Evolutionary conservation across 768 basidiomycete species (phyloP).

Genomic region (Leucocoprinus birnbaumii): DNA sequence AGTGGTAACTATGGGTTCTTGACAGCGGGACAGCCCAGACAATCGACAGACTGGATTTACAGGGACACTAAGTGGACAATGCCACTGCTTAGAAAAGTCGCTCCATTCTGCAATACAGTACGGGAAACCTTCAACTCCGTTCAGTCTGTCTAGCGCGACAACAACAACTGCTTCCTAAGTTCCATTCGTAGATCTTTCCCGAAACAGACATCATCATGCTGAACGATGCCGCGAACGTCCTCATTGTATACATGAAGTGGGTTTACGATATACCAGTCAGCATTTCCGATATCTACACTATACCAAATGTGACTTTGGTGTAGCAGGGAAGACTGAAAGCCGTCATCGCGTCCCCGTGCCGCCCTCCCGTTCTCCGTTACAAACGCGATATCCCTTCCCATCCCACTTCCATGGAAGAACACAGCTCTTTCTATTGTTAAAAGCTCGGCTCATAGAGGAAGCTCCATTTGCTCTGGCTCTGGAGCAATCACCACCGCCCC

Average conservation of each 20-base stretch:
- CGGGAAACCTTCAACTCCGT: too few relatives aligned
- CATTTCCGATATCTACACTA: neutral
- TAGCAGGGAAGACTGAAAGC: neutral
- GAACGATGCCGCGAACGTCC: neutral
- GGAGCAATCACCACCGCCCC: neutral
- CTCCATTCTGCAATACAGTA: too few relatives aligned
- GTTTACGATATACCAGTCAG: neutral
- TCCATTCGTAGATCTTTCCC: neutral
- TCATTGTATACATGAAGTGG: neutral
- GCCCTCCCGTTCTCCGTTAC: slow-evolving; percentile 10
- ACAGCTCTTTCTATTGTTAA: neutral
- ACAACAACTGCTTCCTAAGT: neutral
- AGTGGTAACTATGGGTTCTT: neutral
- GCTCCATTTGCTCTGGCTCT: neutral
- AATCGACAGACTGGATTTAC: neutral
- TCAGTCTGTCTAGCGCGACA: neutral
- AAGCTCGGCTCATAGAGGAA: neutral
- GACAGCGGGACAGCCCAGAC: neutral
- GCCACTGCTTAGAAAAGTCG: too few relatives aligned
- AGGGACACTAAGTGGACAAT: neutral
- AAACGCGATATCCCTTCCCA: neutral
- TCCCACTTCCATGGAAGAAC: neutral
- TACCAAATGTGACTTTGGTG: neutral
- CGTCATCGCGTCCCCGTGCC: neutral
- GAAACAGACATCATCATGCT: neutral